Conservation (phyloP, 352 stramenopile genomes). For the Globisporangium irregulare region DNA sequence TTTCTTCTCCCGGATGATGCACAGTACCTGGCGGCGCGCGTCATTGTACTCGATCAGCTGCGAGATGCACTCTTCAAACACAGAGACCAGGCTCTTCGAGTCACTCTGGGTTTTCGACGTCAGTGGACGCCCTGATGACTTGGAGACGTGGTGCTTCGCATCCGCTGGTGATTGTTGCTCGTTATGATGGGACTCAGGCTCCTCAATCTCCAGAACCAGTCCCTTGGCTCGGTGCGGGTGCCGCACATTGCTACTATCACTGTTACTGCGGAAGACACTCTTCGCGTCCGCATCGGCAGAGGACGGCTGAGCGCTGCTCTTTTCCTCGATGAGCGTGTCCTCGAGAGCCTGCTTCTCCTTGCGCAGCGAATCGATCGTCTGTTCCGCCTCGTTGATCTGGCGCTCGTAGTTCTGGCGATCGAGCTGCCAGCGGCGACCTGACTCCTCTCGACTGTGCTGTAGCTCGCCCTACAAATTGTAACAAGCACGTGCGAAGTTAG, state of each 20-base stretch:
- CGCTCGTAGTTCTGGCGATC: constrained; percentile 70
- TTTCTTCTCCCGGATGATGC: constrained; percentile 68
- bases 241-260: not conserved
- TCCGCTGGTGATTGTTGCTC: constrained; percentile 13
- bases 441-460: constrained; percentile 56
- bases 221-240: constrained; percentile 7
- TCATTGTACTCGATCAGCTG: constrained; percentile 60
- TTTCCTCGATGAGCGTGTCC: constrained; percentile 49
- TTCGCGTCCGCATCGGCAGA: constrained; percentile 8
- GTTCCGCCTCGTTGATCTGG: constrained; percentile 59
- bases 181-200: constrained; percentile 6
- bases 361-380: constrained; percentile 51
- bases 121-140: not conserved
- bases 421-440: constrained; percentile 56
- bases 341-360: constrained; percentile 57
- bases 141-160: not conserved
- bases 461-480: constrained; percentile 45
- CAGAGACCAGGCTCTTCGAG: not conserved
- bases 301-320: not conserved
- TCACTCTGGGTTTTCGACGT: constrained; percentile 1
- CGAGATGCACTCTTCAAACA: constrained; percentile 54
- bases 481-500: too few relatives aligned
- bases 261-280: constrained; percentile 2
- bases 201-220: constrained; percentile 11
- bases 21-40: constrained; percentile 51